A percentile compares a stretch with the other conserved stretches of the same genome.
Conservation (phyloP, 768 basidiomycete species). For the Mycena olivaceomarginata region DNA sequence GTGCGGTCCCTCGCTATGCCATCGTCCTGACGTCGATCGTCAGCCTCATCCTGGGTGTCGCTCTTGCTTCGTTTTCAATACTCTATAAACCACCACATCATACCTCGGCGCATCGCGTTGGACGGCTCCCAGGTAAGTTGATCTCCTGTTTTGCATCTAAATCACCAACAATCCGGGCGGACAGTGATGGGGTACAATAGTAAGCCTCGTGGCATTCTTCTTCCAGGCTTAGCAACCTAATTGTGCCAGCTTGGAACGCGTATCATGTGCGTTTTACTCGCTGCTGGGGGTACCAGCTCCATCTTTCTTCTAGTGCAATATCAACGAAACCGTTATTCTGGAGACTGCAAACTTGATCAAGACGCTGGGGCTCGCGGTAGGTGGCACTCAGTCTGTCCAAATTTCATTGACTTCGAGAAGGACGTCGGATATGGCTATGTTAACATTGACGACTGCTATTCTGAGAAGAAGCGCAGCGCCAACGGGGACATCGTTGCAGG, state of each 20-base stretch:
- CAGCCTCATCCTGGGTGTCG: slow-evolving; percentile 31
- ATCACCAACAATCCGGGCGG: not conserved
- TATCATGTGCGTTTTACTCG: slow-evolving; percentile 68
- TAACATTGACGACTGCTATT: slow-evolving; percentile 81
- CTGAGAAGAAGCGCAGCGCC: slow-evolving; percentile 71
- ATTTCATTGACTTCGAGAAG: slow-evolving; percentile 50
- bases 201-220: slow-evolving; percentile 26
- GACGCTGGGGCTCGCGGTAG: slow-evolving; percentile 69
- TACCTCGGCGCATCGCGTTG: slow-evolving; percentile 23
- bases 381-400: slow-evolving; percentile 15
- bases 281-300: not conserved
- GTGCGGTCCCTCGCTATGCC: slow-evolving; percentile 23
- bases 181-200: slow-evolving; percentile 40
- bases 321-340: slow-evolving; percentile 72
- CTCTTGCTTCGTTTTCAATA: slow-evolving; percentile 28
- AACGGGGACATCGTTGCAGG: slow-evolving; percentile 76
- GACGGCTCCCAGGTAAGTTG: slow-evolving; percentile 40
- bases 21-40: slow-evolving; percentile 20
- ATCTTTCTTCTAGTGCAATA: slow-evolving; percentile 68
- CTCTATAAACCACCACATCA: slow-evolving; percentile 19
- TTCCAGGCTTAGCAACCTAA: not conserved
- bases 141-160: not conserved
- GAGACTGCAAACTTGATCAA: slow-evolving; percentile 71
- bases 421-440: slow-evolving; percentile 76
- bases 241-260: slow-evolving; percentile 77